These are phyloP conservation scores for Stachybotrys chlorohalonatus DNA, from an alignment of 2,329 filamentous ascomycete genomes.

Conservation along the genomic window DNA sequence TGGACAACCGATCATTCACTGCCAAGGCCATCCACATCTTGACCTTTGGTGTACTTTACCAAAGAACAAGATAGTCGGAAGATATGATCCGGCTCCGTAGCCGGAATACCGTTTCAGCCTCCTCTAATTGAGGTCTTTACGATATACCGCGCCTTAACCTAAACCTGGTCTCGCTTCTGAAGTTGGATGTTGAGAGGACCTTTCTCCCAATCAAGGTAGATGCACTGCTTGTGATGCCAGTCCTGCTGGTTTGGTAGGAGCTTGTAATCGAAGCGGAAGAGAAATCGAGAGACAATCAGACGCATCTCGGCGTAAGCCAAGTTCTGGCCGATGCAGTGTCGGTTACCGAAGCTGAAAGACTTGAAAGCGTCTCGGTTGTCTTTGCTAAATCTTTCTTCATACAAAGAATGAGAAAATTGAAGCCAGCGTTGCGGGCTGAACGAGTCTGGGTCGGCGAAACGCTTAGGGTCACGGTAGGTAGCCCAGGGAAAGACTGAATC, in stretches of 20 bases:
- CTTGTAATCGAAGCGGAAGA: constrained; percentile 21
- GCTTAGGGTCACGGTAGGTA: constrained; percentile 29
- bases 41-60: not conserved
- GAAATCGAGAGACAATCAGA: constrained; percentile 31
- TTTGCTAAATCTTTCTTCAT: constrained; percentile 23
- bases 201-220: constrained; percentile 10
- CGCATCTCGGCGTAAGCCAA: constrained; percentile 38
- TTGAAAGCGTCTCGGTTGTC: constrained; percentile 28
- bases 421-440: constrained; percentile 41
- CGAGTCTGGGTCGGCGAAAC: constrained; percentile 33
- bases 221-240: constrained; percentile 10
- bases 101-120: no score
- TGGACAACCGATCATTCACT: not conserved
- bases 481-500: constrained; percentile 35
- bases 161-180: no score
- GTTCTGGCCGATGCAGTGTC: constrained; percentile 32
- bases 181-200: constrained; percentile 5
- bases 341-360: constrained; percentile 27
- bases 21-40: not conserved
- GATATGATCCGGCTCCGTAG: no score
- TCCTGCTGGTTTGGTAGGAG: constrained; percentile 12
- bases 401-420: constrained; percentile 13
- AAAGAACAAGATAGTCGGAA: not conserved
- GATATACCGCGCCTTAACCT: no score
- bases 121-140: no score